phyloP scores from a whole-genome alignment of 2,329 filamentous ascomycete genomes.

The Amauroascus niger region DNA sequence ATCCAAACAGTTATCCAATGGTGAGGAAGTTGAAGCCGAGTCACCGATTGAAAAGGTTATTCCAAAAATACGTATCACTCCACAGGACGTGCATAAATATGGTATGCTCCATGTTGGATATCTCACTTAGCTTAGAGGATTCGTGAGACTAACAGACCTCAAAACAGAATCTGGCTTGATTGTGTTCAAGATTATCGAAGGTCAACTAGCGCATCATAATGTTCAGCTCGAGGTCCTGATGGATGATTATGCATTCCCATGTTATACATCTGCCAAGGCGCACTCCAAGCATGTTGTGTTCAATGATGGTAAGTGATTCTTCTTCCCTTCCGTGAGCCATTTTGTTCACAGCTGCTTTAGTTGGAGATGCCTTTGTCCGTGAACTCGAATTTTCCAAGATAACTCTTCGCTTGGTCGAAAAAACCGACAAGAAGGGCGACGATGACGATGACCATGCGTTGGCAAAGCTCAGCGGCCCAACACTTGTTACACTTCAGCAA shows the following conservation, averaged over 20 bases:
- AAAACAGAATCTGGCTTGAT: constrained; percentile 74
- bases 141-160: constrained; percentile 17
- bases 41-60: constrained; percentile 42
- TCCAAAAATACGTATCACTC: constrained; percentile 67
- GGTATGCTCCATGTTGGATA: constrained; percentile 38
- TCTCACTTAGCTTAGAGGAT: neutral
- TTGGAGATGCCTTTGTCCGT: constrained; percentile 89
- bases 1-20: constrained; percentile 33
- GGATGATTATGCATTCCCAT: constrained; percentile 88
- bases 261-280: constrained; percentile 71
- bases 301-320: constrained; percentile 57
- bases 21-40: constrained; percentile 39
- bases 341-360: constrained; percentile 27
- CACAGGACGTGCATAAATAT: constrained; percentile 72
- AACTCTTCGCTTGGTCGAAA: constrained; percentile 75
- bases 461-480: constrained; percentile 74
- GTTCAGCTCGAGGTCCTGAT: constrained; percentile 79
- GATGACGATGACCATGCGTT: constrained; percentile 60
- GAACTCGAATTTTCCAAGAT: constrained; percentile 95
- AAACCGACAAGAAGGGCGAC: constrained; percentile 61
- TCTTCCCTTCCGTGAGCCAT: neutral
- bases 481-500: constrained; percentile 76
- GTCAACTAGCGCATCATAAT: constrained; percentile 65
- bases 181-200: constrained; percentile 89
- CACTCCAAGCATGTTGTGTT: constrained; percentile 61